Base-by-base conservation (phyloP, 1,284 basidiomycete species). In the Cryptococcus floricola region DNA sequence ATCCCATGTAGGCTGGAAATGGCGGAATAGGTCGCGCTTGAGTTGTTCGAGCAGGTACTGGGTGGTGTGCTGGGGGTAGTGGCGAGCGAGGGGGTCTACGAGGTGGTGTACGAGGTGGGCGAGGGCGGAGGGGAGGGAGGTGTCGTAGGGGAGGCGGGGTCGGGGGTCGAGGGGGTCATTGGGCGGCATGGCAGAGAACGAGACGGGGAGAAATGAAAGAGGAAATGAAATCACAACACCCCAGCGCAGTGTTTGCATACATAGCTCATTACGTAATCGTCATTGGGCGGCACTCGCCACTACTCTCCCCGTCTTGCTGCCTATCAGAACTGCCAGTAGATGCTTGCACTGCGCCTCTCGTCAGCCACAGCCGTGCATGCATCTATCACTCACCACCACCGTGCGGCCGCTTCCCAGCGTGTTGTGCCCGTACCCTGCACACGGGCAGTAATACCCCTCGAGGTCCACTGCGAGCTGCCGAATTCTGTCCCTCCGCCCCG, bases 351-450 rank as follows among this genome's bases (percentile, higher is more conserved):
- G 59, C 5, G 4, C 13, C 41, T 38, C 13, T 27, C 7, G 47
- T 19, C 37, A 48, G 34, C 34, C 44, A 47, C 52, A 41, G 43
- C 12, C 25, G 23, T 23, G 23, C 4, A 18, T 5, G 7, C n/a
- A 23, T 19, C 18, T 4, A n/a, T 1, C 4, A 61, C 70, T 66
- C 46, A 71, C 73, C 34, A 75, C 51, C 3, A 67, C 56, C 28
- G 61, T 68, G 42, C 58, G 57, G 16, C 64, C 69, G 2, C 66
- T 64, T 13, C 61, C 56, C 5, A 75, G 56, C 19, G 69, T 64
- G 49, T 73, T 70, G 65, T 68, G 73, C 19, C 63, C 62, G 50
- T 66, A 75, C 2, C 73, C 71, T 10, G 70, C 57, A 57, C 73
- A 75, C 5, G 73, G 71, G 53, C 73, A 75, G 56, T 69, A 74